phyloP scores from a whole-genome alignment of 176 grass and related monocot species.

The Phoenix dactylifera region DNA sequence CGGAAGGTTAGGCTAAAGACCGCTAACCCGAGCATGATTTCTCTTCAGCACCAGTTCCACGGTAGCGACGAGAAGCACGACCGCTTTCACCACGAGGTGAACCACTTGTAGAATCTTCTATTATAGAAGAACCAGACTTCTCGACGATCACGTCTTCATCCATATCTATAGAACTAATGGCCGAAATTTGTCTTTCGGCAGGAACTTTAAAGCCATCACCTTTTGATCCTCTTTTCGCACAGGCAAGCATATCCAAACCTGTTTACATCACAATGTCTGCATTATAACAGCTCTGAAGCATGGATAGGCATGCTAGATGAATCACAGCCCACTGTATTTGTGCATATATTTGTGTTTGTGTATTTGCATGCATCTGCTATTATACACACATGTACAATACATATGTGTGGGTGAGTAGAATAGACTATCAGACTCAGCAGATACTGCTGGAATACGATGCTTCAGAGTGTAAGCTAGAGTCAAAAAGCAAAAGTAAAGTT shows the following conservation, averaged over 20 bases:
- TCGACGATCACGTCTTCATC: slow-evolving; percentile 52
- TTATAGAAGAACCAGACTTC: slow-evolving; percentile 25
- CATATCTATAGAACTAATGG: slow-evolving; percentile 37
- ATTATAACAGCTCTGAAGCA: not conserved
- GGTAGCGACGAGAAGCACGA: slow-evolving; percentile 41
- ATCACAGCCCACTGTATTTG: too few species aligned
- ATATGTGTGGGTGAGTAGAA: too few species aligned
- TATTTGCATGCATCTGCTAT: too few species aligned
- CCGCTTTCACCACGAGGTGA: slow-evolving; percentile 10
- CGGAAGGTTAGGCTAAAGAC: slow-evolving; percentile 11
- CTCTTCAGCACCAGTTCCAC: slow-evolving; percentile 41
- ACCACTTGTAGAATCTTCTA: slow-evolving; percentile 15
- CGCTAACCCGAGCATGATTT: slow-evolving; percentile 31
- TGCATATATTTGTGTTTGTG: too few species aligned
- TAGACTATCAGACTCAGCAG: too few species aligned
- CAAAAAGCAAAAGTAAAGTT: too few species aligned
- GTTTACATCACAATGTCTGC: slow-evolving; percentile 9
- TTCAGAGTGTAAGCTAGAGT: too few species aligned
- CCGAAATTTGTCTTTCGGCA: slow-evolving; percentile 29
- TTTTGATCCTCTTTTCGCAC: slow-evolving; percentile 41
- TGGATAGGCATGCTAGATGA: not conserved
- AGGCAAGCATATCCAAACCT: slow-evolving; percentile 80
- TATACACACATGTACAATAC: too few species aligned
- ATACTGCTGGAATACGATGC: too few species aligned
- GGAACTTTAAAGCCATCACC: slow-evolving; percentile 43